A percentile compares a stretch with the other conserved stretches of the same genome.
phyloP scores from a whole-genome alignment of 371 early-diverging fungal species.

The Apophysomyces trapeziformis region DNA sequence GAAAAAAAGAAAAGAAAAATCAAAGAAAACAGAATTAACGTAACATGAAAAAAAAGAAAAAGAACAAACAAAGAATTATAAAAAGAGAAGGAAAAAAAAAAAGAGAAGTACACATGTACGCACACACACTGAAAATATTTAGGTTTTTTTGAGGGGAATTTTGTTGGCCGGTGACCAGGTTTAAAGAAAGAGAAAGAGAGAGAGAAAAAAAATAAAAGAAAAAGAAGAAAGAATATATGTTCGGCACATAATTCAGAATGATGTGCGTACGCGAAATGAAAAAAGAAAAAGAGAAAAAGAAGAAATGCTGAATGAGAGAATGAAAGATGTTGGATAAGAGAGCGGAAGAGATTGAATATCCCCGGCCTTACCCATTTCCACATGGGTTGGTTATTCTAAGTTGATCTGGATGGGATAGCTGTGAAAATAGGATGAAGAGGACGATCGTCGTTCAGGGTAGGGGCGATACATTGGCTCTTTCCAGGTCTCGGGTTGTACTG shows the following conservation, averaged over 20 bases:
- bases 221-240: background rate
- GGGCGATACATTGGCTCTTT: conserved; percentile 5
- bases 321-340: background rate
- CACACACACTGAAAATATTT: conserved; percentile 3
- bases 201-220: background rate
- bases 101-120: conserved; percentile 10
- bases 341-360: background rate
- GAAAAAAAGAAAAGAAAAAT: background rate
- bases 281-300: background rate
- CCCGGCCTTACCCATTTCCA: background rate
- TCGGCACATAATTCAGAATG: conserved; percentile 8
- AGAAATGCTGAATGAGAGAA: conserved; percentile 7
- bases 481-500: conserved; percentile 7
- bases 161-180: too few species aligned
- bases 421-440: background rate
- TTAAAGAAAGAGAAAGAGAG: too few species aligned
- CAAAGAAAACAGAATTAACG: background rate
- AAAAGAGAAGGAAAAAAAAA: background rate
- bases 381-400: background rate
- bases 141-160: background rate
- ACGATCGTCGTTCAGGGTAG: conserved; percentile 1
- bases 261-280: background rate
- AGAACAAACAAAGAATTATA: too few species aligned
- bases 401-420: conserved; percentile 4
- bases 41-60: too few species aligned